phyloP scores from a whole-genome alignment of 495 filamentous ascomycete genomes.

The Penicillium turbatum region DNA sequence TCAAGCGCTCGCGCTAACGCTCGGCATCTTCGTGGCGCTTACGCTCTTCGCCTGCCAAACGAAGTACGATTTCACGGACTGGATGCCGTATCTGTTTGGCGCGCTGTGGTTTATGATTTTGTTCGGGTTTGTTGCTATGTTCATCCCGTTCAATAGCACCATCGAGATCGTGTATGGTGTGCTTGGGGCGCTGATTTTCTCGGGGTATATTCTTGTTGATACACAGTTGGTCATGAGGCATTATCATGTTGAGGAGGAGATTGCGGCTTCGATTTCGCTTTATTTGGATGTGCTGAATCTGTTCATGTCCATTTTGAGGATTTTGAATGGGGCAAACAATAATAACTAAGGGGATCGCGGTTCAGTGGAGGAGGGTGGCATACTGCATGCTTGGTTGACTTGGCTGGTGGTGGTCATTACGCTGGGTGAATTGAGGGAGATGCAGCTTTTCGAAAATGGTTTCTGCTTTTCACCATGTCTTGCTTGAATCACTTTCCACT shows the following conservation, averaged over 20 bases:
- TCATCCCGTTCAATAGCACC: constrained; percentile 74
- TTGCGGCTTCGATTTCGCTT: constrained; percentile 89
- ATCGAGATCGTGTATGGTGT: constrained; percentile 81
- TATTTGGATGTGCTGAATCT: constrained; percentile 97
- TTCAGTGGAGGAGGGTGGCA: background rate
- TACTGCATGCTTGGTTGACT: background rate
- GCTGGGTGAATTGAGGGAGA: background rate
- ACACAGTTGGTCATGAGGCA: constrained; percentile 93
- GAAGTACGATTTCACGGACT: constrained; percentile 95
- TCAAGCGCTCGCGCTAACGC: constrained; percentile 83
- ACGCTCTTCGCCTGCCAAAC: constrained; percentile 96
- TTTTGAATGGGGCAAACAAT: constrained; percentile 73
- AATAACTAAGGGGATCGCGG: constrained; percentile 59
- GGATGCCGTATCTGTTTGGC: constrained; percentile 94
- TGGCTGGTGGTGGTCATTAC: background rate
- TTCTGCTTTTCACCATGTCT: background rate
- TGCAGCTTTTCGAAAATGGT: constrained; percentile 8
- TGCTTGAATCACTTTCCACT: background rate
- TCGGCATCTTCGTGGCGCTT: constrained; percentile 87
- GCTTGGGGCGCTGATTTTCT: constrained; percentile 80
- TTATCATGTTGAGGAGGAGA: constrained; percentile 98
- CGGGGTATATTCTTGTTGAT: constrained; percentile 89
- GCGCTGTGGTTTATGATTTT: constrained; percentile 83
- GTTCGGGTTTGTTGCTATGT: constrained; percentile 84
- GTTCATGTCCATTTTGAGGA: constrained; percentile 87